A percentile compares a stretch with the other conserved stretches of the same genome.
These are phyloP conservation scores for Metschnikowia bowlesiae DNA, from an alignment of 805 yeast species.

Conservation along the genomic window DNA sequence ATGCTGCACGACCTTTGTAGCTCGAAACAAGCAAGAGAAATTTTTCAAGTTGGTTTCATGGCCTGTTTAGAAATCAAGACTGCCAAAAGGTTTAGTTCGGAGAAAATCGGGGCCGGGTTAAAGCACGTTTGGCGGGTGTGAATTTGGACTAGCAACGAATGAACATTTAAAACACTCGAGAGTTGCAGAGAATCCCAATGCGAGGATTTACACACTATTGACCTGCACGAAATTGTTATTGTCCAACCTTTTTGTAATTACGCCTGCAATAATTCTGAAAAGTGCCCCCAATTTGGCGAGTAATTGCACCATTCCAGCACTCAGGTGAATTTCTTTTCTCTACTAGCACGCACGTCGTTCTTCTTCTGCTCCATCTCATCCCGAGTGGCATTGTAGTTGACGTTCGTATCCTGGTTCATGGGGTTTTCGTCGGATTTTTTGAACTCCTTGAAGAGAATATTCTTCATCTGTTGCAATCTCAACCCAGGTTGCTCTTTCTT, in stretches of 20 bases:
- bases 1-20: background rate
- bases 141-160: background rate
- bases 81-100: too few species aligned
- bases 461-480: slow-evolving; percentile 73
- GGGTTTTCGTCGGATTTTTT: slow-evolving; percentile 79
- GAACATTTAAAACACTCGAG: background rate
- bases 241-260: too few species aligned
- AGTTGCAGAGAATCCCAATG: background rate
- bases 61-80: background rate
- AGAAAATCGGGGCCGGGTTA: too few species aligned
- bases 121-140: background rate
- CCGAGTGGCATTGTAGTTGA: slow-evolving; percentile 56
- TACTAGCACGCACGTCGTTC: slow-evolving; percentile 44
- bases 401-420: slow-evolving; percentile 69
- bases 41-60: background rate
- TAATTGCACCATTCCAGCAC: background rate
- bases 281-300: background rate
- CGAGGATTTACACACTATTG: too few species aligned
- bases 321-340: slow-evolving; percentile 38
- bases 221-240: too few species aligned
- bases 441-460: slow-evolving; percentile 72
- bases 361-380: slow-evolving; percentile 47
- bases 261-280: background rate
- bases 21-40: background rate
- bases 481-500: slow-evolving; percentile 77